Evolutionary conservation across 2,329 filamentous ascomycete species (phyloP).

Genomic region (Cordyceps militaris): DNA sequence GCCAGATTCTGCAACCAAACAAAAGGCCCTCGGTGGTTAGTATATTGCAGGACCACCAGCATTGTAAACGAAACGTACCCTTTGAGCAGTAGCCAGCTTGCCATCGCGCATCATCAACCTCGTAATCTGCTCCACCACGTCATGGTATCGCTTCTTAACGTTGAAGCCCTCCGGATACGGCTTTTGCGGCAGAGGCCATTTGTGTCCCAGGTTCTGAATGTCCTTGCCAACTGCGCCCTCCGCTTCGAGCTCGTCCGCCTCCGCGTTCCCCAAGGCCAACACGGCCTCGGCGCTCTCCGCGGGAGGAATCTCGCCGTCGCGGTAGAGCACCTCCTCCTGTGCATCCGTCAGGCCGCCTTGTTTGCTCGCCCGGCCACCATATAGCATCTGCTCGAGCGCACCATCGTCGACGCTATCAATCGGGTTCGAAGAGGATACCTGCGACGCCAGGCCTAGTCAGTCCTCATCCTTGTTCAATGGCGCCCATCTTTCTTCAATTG

Average conservation of each 20-base stretch:
- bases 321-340: constrained; percentile 38
- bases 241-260: constrained; percentile 12
- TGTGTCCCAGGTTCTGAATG: constrained; percentile 50
- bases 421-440: constrained; percentile 14
- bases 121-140: constrained; percentile 78
- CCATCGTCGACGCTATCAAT: constrained; percentile 28
- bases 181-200: constrained; percentile 65
- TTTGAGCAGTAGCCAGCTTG: constrained; percentile 83
- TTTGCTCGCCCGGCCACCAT: constrained; percentile 26
- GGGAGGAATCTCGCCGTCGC: constrained; percentile 34
- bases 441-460: constrained; percentile 13
- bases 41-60: neutral
- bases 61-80: constrained; percentile 45
- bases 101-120: constrained; percentile 88
- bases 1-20: constrained; percentile 63
- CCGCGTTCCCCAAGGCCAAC: constrained; percentile 19
- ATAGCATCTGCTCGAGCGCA: constrained; percentile 30
- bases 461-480: neutral
- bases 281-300: constrained; percentile 26
- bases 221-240: neutral
- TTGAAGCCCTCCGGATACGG: constrained; percentile 56
- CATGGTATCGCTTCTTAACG: constrained; percentile 77
- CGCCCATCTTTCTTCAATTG: neutral
- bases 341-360: constrained; percentile 33
- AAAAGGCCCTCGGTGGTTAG: no score